Percentiles rank a stretch among this genome's conserved stretches.
Evolutionary conservation across 2,329 filamentous ascomycete genomes (phyloP).

Genomic region (Calonectria pteridis): DNA sequence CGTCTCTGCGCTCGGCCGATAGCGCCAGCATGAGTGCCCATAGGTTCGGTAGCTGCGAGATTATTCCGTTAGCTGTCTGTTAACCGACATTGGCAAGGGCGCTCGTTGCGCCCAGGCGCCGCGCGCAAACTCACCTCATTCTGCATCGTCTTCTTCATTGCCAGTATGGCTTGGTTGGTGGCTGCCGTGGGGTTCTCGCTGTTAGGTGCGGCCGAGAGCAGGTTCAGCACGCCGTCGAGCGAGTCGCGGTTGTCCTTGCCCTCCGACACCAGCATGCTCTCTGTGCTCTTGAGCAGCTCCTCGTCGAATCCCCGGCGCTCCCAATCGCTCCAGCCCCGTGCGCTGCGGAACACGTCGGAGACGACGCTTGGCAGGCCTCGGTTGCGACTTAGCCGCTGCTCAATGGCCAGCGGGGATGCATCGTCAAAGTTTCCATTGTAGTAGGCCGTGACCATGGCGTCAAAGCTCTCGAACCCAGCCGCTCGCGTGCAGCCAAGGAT

Average conservation of each 20-base stretch:
- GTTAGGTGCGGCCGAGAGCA: conserved; percentile 7
- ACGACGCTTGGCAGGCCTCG: conserved; percentile 13
- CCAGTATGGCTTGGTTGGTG: conserved; percentile 4
- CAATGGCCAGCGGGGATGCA: conserved; percentile 12
- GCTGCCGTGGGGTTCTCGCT: not conserved
- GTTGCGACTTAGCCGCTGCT: conserved; percentile 19
- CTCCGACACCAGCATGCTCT: conserved; percentile 18
- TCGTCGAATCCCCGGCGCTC: conserved; percentile 18
- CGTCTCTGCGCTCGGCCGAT: conserved; percentile 15
- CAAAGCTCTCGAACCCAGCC: conserved; percentile 20
- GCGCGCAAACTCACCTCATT: conserved; percentile 8
- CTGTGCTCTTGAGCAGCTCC: conserved; percentile 19
- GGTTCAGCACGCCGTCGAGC: not conserved
- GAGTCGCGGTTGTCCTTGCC: conserved; percentile 4
- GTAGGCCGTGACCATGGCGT: conserved; percentile 19
- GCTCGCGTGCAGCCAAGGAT: conserved; percentile 16
- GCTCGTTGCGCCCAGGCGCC: not conserved
- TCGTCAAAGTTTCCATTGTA: conserved; percentile 23
- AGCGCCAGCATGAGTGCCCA: conserved; percentile 22
- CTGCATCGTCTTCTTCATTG: conserved; percentile 19
- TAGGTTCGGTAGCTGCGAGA: conserved; percentile 15
- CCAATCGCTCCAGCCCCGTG: conserved; percentile 18
- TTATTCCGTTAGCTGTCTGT: not conserved
- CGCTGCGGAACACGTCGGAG: conserved; percentile 18
- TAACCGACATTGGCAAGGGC: not conserved